Percentiles rank a stretch among this genome's conserved stretches.
Conservation (phyloP, 306 rosid genomes). For the Coriaria nepalensis region DNA sequence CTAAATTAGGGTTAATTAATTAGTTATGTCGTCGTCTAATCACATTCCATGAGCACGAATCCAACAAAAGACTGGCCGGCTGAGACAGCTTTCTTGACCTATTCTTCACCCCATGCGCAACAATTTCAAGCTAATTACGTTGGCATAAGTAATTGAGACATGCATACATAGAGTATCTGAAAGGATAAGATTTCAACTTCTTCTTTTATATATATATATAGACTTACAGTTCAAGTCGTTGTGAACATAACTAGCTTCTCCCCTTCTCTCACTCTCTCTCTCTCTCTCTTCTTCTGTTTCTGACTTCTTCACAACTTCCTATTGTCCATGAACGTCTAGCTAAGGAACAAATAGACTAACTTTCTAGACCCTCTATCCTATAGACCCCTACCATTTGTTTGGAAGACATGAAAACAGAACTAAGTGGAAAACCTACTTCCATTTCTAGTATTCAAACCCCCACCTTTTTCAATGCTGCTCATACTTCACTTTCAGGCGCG, state of each 20-base stretch:
- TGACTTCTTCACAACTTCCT: too few species aligned
- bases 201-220: background rate
- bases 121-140: slow-evolving; percentile 16
- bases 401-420: slow-evolving; percentile 55
- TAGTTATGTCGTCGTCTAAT: slow-evolving; percentile 24
- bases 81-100: slow-evolving; percentile 69
- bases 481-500: slow-evolving; percentile 38
- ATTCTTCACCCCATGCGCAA: slow-evolving; percentile 29
- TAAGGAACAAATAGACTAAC: background rate
- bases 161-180: background rate
- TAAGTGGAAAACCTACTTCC: slow-evolving; percentile 35
- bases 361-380: too few species aligned
- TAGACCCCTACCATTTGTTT: background rate
- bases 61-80: slow-evolving; percentile 89
- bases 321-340: background rate
- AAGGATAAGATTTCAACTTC: background rate
- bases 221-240: background rate
- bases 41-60: slow-evolving; percentile 32
- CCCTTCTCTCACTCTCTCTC: background rate
- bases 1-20: slow-evolving; percentile 23
- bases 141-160: slow-evolving; percentile 10
- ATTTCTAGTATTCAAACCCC: slow-evolving; percentile 46
- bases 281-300: background rate
- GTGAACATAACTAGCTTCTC: background rate
- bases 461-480: slow-evolving; percentile 31